These are phyloP conservation scores for Claviceps sorghi DNA, from an alignment of 2,329 filamentous ascomycete genomes.

Conservation along the genomic window DNA sequence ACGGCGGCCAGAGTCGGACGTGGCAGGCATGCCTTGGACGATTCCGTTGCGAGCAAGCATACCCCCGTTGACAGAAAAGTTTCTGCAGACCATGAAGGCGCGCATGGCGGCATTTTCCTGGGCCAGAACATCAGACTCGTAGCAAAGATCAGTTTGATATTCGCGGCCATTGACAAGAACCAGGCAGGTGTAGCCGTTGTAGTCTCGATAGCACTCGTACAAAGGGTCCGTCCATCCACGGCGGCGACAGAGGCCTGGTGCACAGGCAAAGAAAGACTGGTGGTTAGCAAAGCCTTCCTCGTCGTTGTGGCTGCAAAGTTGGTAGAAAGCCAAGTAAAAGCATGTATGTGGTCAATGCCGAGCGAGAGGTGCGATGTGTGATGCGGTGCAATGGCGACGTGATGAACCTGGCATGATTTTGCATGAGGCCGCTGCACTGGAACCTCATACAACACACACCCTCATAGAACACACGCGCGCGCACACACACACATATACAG, in stretches of 20 bases:
- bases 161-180: conserved; percentile 93
- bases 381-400: background rate
- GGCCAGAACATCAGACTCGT: conserved; percentile 67
- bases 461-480: too few relatives aligned
- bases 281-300: background rate
- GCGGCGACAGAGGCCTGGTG: conserved; percentile 78
- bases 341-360: background rate
- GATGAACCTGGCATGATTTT: background rate
- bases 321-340: background rate
- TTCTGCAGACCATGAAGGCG: conserved; percentile 93
- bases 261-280: background rate
- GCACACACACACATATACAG: too few relatives aligned
- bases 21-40: conserved; percentile 49
- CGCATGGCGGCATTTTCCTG: conserved; percentile 91
- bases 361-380: background rate
- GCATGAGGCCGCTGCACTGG: background rate
- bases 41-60: conserved; percentile 63
- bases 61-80: conserved; percentile 93
- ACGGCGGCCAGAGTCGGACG: conserved; percentile 30
- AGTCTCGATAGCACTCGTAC: conserved; percentile 68
- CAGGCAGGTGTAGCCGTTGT: conserved; percentile 70
- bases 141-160: conserved; percentile 81
- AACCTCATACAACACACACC: background rate
- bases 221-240: conserved; percentile 85
- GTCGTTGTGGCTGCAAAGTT: background rate